Evolutionary conservation across 306 rosid genomes (phyloP).

Genomic region (Castanea sativa): DNA sequence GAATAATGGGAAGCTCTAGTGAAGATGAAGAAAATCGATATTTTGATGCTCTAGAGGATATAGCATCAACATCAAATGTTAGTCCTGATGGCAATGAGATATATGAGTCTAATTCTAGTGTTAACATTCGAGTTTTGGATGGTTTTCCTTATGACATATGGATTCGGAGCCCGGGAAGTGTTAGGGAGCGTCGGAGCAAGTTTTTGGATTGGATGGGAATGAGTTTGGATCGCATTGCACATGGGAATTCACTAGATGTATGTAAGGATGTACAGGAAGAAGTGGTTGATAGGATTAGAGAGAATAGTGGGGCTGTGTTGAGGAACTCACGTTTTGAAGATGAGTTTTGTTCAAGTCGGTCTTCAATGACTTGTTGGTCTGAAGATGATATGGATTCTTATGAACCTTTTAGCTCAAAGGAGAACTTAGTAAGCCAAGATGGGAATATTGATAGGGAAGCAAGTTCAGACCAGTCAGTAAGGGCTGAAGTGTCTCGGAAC

Average conservation of each 20-base stretch:
- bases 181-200: slow-evolving; percentile 61
- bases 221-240: slow-evolving; percentile 31
- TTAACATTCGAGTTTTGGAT: slow-evolving; percentile 17
- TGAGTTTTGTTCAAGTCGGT: slow-evolving; percentile 54
- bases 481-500: slow-evolving; percentile 26
- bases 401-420: slow-evolving; percentile 31
- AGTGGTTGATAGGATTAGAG: slow-evolving; percentile 37
- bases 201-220: slow-evolving; percentile 65
- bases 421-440: slow-evolving; percentile 29
- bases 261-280: slow-evolving; percentile 31
- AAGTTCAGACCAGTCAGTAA: slow-evolving; percentile 26
- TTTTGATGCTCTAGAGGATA: slow-evolving; percentile 86
- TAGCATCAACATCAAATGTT: slow-evolving; percentile 52
- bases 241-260: slow-evolving; percentile 27
- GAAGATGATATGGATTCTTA: slow-evolving; percentile 27
- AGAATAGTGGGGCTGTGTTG: slow-evolving; percentile 40
- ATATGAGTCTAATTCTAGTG: slow-evolving; percentile 27
- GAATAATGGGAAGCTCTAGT: slow-evolving; percentile 71
- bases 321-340: slow-evolving; percentile 40
- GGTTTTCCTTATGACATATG: slow-evolving; percentile 57
- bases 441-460: slow-evolving; percentile 27
- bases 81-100: slow-evolving; percentile 32
- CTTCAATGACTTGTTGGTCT: slow-evolving; percentile 48
- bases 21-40: slow-evolving; percentile 64
- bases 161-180: slow-evolving; percentile 66